Conservation (phyloP, 768 basidiomycete species). For the Auricularia sp. region DNA sequence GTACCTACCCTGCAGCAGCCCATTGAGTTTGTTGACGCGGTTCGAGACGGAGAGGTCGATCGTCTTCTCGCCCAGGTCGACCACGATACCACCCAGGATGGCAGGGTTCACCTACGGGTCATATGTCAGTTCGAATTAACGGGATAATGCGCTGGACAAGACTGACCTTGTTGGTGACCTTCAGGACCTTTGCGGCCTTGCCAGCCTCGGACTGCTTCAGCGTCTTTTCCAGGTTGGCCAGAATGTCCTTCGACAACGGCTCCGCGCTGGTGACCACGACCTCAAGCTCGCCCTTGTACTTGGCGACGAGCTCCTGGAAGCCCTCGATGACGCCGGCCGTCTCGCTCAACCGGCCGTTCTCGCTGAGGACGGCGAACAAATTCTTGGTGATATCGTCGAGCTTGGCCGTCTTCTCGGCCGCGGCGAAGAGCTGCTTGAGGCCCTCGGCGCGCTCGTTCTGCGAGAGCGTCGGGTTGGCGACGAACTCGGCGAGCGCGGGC, state of each 20-base stretch:
- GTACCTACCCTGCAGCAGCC: slow-evolving; percentile 64
- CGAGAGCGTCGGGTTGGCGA: slow-evolving; percentile 88
- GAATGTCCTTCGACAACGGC: slow-evolving; percentile 66
- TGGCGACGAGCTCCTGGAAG: slow-evolving; percentile 80
- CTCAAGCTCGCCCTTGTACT: slow-evolving; percentile 87
- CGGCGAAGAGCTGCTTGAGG: slow-evolving; percentile 56
- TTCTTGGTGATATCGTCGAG: slow-evolving; percentile 72
- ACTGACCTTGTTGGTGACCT: slow-evolving; percentile 79
- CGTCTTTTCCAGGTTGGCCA: slow-evolving; percentile 68
- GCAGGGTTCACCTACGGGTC: slow-evolving; percentile 69
- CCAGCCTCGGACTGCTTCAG: slow-evolving; percentile 82
- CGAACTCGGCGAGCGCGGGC: slow-evolving; percentile 57
- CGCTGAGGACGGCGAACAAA: slow-evolving; percentile 77
- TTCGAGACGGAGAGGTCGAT: slow-evolving; percentile 92
- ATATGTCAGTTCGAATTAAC: neutral
- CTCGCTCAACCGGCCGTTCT: slow-evolving; percentile 86
- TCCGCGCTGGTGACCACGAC: slow-evolving; percentile 84
- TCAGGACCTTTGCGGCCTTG: slow-evolving; percentile 77
- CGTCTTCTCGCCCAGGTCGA: slow-evolving; percentile 98
- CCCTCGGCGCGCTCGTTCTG: slow-evolving; percentile 60
- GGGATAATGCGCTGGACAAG: neutral
- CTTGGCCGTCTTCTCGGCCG: slow-evolving; percentile 64
- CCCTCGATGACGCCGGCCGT: slow-evolving; percentile 79
- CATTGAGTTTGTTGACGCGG: slow-evolving; percentile 91
- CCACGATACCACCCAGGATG: slow-evolving; percentile 84